These are phyloP conservation scores for Paramecium bursaria DNA, from an alignment of 73 alveolate species.

Conservation along the genomic window DNA sequence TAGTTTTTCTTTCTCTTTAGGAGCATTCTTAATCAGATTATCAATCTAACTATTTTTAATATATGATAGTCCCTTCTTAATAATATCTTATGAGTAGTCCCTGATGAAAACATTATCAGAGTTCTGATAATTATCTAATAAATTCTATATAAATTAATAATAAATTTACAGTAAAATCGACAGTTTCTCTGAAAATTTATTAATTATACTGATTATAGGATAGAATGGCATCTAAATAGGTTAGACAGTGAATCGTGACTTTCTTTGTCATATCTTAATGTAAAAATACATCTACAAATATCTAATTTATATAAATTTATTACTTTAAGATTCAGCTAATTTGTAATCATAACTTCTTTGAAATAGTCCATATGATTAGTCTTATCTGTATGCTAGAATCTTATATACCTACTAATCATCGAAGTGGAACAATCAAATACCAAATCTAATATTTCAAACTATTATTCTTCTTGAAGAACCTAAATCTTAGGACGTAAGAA, in stretches of 20 bases:
- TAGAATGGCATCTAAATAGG: constrained; percentile 1
- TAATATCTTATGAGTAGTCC: constrained; percentile 1
- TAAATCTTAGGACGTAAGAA: not conserved
- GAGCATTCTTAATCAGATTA: constrained; percentile 25
- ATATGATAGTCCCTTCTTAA: constrained; percentile 9
- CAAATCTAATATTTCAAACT: constrained; percentile 10
- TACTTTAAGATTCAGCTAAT: constrained; percentile 34
- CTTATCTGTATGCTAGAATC: too few relatives aligned
- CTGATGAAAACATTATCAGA: not conserved
- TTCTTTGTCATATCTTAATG: not conserved
- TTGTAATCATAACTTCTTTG: not conserved
- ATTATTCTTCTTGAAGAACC: constrained; percentile 14
- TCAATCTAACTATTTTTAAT: not conserved
- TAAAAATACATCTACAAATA: not conserved
- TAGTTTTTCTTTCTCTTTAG: constrained; percentile 5
- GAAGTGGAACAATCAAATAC: constrained; percentile 48
- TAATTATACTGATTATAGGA: constrained; percentile 25
- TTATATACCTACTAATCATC: constrained; percentile 28
- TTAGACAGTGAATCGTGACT: not conserved
- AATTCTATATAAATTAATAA: not conserved
- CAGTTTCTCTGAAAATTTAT: constrained; percentile 42
- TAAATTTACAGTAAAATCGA: constrained; percentile 7
- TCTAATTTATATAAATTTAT: not conserved
- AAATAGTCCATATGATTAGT: not conserved
- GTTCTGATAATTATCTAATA: not conserved